These are phyloP conservation scores for Leptographium flavum DNA, from an alignment of 2,329 filamentous ascomycete genomes.

Conservation along the genomic window DNA sequence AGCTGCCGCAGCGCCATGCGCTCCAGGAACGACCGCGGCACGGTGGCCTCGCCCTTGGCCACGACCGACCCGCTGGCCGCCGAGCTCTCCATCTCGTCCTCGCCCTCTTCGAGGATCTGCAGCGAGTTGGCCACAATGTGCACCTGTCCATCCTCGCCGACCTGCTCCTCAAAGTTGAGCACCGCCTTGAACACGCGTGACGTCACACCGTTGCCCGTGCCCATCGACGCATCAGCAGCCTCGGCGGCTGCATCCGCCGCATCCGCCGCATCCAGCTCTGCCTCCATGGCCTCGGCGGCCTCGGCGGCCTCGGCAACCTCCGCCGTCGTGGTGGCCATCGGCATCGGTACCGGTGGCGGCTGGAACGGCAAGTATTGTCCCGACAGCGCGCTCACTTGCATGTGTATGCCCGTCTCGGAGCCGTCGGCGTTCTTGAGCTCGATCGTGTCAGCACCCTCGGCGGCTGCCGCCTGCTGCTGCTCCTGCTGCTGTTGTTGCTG, in stretches of 20 bases:
- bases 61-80: background rate
- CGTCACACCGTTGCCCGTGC: conserved; percentile 18
- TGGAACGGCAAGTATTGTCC: conserved; percentile 67
- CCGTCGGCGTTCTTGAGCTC: conserved; percentile 42
- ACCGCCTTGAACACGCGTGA: conserved; percentile 48
- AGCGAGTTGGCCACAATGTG: conserved; percentile 48
- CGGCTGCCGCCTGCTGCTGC: conserved; percentile 23
- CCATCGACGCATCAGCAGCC: conserved; percentile 9
- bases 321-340: conserved; percentile 24
- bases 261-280: conserved; percentile 23
- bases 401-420: conserved; percentile 41
- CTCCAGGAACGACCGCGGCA: conserved; percentile 47
- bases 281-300: conserved; percentile 11
- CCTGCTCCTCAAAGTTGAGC: conserved; percentile 53
- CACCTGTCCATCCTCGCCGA: conserved; percentile 43
- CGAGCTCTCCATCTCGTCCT: background rate
- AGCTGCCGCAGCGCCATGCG: conserved; percentile 54
- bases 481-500: background rate
- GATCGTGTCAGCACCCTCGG: conserved; percentile 30
- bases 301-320: conserved; percentile 1
- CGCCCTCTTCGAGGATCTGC: conserved; percentile 33
- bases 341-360: conserved; percentile 65
- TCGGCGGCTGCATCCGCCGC: conserved; percentile 20
- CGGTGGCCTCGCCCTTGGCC: conserved; percentile 9
- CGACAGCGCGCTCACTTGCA: conserved; percentile 54